These are phyloP conservation scores for Monascus purpureus DNA, from an alignment of 495 filamentous ascomycete genomes.

Conservation along the genomic window DNA sequence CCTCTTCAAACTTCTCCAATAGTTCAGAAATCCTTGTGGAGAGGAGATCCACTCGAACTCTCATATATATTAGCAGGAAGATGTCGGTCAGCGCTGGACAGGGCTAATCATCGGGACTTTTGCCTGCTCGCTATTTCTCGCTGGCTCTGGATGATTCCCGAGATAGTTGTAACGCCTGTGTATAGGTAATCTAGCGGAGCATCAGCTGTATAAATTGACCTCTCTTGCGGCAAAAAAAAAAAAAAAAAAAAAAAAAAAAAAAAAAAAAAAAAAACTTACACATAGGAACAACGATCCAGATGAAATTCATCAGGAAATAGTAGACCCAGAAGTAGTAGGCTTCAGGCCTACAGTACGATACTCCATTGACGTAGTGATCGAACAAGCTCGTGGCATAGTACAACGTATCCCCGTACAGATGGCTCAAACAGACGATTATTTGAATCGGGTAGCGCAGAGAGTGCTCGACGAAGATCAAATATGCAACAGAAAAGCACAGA, in stretches of 20 bases:
- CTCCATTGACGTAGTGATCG: slow-evolving; percentile 42
- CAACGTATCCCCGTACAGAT: slow-evolving; percentile 74
- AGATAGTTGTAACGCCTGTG: slow-evolving; percentile 33
- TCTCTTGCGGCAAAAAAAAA: no score
- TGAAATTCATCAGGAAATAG: slow-evolving; percentile 72
- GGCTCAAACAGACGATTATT: slow-evolving; percentile 56
- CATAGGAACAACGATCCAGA: slow-evolving; percentile 69
- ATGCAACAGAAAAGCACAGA: slow-evolving; percentile 54
- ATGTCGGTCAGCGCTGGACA: no score
- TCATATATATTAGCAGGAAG: no score
- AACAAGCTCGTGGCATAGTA: slow-evolving; percentile 75
- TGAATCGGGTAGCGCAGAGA: slow-evolving; percentile 59
- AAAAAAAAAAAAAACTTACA: slow-evolving; percentile 22
- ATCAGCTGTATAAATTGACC: slow-evolving; percentile 3
- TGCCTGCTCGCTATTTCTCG: slow-evolving; percentile 19
- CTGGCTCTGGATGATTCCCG: slow-evolving; percentile 29
- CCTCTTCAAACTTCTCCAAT: no score
- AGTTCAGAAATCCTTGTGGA: no score
- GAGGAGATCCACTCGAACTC: no score
- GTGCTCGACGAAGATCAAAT: slow-evolving; percentile 42
- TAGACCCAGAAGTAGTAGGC: slow-evolving; percentile 78
- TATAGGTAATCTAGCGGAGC: slow-evolving; percentile 34
- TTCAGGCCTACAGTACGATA: slow-evolving; percentile 62
- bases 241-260: background rate
- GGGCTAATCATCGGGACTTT: slow-evolving; percentile 17